A percentile compares a stretch with the other conserved stretches of the same genome.
Conservation (phyloP, 805 yeast genomes). For the Ogataea henricii region DNA sequence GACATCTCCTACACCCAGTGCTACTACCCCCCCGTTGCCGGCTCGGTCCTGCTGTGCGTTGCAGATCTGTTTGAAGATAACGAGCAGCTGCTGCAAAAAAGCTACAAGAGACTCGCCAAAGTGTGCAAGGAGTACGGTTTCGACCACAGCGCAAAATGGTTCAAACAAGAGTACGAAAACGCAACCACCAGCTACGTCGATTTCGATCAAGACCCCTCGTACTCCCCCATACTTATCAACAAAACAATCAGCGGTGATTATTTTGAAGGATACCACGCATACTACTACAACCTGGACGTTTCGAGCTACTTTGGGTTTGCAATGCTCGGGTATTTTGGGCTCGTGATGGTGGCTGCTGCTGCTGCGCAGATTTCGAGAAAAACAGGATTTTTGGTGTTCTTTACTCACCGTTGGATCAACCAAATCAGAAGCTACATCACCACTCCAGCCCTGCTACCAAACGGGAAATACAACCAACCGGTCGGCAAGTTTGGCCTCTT, state of each 20-base stretch:
- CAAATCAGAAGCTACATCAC: slow-evolving; percentile 37
- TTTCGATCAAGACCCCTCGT: slow-evolving; percentile 13
- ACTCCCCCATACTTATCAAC: slow-evolving; percentile 19
- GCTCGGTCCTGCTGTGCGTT: slow-evolving; percentile 18
- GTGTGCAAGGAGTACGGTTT: slow-evolving; percentile 9
- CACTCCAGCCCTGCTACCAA: slow-evolving; percentile 40
- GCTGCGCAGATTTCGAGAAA: slow-evolving; percentile 35
- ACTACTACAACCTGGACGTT: slow-evolving; percentile 31
- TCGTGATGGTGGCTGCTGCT: slow-evolving; percentile 40
- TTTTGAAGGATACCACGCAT: slow-evolving; percentile 16
- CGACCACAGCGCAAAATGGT: neutral
- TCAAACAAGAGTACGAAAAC: slow-evolving; percentile 30
- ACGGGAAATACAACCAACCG: slow-evolving; percentile 22
- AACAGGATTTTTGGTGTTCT: slow-evolving; percentile 29
- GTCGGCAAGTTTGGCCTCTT: slow-evolving; percentile 20
- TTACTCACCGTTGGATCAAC: slow-evolving; percentile 36
- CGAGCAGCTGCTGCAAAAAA: neutral
- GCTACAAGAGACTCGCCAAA: slow-evolving; percentile 4
- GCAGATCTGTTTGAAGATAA: slow-evolving; percentile 8
- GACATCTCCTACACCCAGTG: slow-evolving; percentile 9
- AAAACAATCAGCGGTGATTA: slow-evolving; percentile 8
- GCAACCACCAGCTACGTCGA: slow-evolving; percentile 18
- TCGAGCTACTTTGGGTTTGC: slow-evolving; percentile 38
- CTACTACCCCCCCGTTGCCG: slow-evolving; percentile 21
- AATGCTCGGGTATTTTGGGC: slow-evolving; percentile 39